Evolutionary conservation across 495 filamentous ascomycete genomes (phyloP).

Genomic region (Barbatosphaeria neglecta): DNA sequence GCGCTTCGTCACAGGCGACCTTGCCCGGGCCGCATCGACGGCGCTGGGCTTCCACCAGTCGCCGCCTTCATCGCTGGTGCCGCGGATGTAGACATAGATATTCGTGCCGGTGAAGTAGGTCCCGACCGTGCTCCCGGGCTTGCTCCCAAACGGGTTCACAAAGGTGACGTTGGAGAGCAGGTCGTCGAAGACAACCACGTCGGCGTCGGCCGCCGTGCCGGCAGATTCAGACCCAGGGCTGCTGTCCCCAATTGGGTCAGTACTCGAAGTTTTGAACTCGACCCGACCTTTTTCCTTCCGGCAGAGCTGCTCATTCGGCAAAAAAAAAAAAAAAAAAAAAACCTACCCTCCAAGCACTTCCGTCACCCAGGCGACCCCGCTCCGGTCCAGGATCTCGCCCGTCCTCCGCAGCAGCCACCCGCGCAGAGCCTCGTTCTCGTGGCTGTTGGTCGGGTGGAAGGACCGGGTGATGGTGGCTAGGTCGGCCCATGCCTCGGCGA

Average conservation of each 20-base stretch:
- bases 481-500: conserved; percentile 80
- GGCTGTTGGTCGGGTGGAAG: conserved; percentile 84
- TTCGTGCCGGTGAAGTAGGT: conserved; percentile 90
- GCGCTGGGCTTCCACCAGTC: conserved; percentile 49
- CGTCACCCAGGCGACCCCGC: conserved; percentile 26
- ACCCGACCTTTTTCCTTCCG: no score
- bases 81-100: conserved; percentile 82
- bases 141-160: conserved; percentile 9
- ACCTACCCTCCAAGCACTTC: conserved; percentile 14
- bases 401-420: conserved; percentile 66
- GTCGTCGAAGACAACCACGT: conserved; percentile 66
- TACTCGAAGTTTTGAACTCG: no score
- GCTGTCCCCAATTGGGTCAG: no score
- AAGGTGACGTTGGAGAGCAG: conserved; percentile 64
- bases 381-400: conserved; percentile 50
- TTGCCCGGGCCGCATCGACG: conserved; percentile 17
- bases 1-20: conserved; percentile 48
- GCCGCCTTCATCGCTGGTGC: conserved; percentile 55
- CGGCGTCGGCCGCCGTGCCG: no score
- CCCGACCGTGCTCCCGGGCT: conserved; percentile 23
- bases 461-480: conserved; percentile 59
- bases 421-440: conserved; percentile 66
- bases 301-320: no score
- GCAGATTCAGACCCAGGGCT: no score
- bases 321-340: no score